Evolutionary conservation across 1,284 basidiomycete species (phyloP), one percentile per base, ranked within the genome.

Genomic region (Entoloma clypeatum): DNA sequence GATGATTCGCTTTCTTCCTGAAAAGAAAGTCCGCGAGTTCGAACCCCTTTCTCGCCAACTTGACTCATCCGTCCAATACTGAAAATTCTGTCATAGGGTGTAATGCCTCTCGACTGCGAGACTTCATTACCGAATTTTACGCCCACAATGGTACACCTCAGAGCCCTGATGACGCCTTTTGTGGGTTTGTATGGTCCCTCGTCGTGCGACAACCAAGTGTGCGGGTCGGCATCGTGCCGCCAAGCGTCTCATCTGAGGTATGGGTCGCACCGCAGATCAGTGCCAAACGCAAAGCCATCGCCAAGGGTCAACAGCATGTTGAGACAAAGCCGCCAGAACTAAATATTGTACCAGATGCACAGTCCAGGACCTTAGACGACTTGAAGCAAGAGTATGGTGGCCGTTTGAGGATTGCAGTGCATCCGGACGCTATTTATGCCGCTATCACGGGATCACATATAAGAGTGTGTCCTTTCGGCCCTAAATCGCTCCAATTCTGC

Each of bases 401-500:
- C 37, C 64, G 64, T 5, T 62, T 94, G 22, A 72, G 90, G 45
- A 77, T 94, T 49, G 84, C 86, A 10, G 77, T 87, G 1, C 78
- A 86, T 48, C 72, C 80, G 2, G 77, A 86, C 49, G 76, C 80
- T 3, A 82, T 79, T 27, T 89, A 90, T 59, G 73, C 74, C 29
- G 79, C 86, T 7, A 76, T 94, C 21, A 91, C 87, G 10, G 92
- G 92, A 3, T 84, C 86, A 19, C 87, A 92, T 64, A 80, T 82
- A 38, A 72, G 81, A 51, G 85, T 89, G 50, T 41, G 79, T 65
- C 4, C 27, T 28, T 27, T 14, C n/a, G n/a, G n/a, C n/a, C n/a
- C 4, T 13, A n/a, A 14, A 25, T 36, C 28, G 27, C 31, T 36
- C 19, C 10, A 3, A 26, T 36, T 21, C 26, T 11, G 31, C 27